These are phyloP conservation scores for Diplodia scrobiculata DNA, from an alignment of 2,329 filamentous ascomycete genomes.

Conservation along the genomic window DNA sequence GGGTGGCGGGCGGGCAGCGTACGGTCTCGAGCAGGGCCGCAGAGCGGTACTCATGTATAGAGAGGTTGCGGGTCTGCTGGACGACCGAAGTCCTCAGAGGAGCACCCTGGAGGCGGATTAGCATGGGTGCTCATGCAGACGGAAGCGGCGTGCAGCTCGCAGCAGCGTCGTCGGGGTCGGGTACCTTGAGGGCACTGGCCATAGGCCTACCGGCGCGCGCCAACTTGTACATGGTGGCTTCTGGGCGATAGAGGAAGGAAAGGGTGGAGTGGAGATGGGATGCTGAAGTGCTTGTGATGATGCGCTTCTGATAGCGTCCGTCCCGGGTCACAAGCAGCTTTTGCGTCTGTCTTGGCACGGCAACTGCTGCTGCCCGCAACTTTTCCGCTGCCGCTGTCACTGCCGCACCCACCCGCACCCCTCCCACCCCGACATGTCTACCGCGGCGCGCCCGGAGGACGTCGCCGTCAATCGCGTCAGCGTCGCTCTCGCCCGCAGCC, in stretches of 20 bases:
- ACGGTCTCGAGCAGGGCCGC: slow-evolving; percentile 79
- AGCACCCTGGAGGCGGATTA: slow-evolving; percentile 55
- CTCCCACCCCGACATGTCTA: slow-evolving; percentile 36
- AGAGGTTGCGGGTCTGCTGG: slow-evolving; percentile 85
- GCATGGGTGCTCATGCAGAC: slow-evolving; percentile 30
- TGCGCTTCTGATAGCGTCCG: slow-evolving; percentile 17
- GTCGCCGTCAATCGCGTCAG: slow-evolving; percentile 59
- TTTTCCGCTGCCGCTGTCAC: slow-evolving; percentile 8
- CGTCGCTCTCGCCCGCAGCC: slow-evolving; percentile 57
- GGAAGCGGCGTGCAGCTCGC: slow-evolving; percentile 3
- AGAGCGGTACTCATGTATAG: slow-evolving; percentile 98
- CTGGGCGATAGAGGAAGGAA: slow-evolving; percentile 34
- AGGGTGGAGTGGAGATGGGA: slow-evolving; percentile 36
- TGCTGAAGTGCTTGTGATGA: slow-evolving; percentile 34
- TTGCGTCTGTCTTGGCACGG: slow-evolving; percentile 22
- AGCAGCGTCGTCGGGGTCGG: slow-evolving; percentile 49
- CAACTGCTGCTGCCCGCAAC: not conserved
- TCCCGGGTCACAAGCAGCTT: slow-evolving; percentile 20
- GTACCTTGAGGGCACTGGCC: slow-evolving; percentile 75
- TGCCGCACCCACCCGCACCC: not conserved
- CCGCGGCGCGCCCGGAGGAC: slow-evolving; percentile 48
- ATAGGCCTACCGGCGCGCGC: slow-evolving; percentile 74
- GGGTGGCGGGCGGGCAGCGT: slow-evolving; percentile 36
- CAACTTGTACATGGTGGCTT: slow-evolving; percentile 78
- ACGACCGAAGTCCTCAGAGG: slow-evolving; percentile 59